These are phyloP conservation scores for Acrocalymma vagum DNA, from an alignment of 2,329 filamentous ascomycete species.

Conservation along the genomic window DNA sequence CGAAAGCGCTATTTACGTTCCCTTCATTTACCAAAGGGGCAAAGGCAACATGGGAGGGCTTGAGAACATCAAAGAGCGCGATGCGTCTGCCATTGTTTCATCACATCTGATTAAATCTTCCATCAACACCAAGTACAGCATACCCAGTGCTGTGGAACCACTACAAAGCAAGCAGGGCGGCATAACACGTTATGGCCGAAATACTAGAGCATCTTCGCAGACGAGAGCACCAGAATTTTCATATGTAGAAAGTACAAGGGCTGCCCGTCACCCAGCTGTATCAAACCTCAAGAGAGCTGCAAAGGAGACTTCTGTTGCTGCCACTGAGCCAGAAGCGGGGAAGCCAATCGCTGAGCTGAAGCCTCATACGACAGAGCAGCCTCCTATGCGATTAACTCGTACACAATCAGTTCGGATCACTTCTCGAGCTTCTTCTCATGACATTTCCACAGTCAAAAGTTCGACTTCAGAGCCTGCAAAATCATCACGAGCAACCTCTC, in stretches of 20 bases:
- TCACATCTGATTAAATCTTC: conserved; percentile 45
- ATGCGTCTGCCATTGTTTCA: conserved; percentile 18
- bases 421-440: conserved; percentile 5
- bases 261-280: conserved; percentile 5
- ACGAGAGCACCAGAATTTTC: conserved; percentile 4
- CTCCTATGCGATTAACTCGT: conserved; percentile 3
- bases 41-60: conserved; percentile 18
- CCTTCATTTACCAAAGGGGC: conserved; percentile 27
- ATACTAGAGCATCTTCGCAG: neutral
- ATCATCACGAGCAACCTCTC: conserved; percentile 4
- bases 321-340: neutral
- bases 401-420: conserved; percentile 1
- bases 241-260: conserved; percentile 5
- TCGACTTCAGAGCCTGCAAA: conserved; percentile 2
- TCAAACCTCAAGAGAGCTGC: conserved; percentile 2
- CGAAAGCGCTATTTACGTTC: conserved; percentile 48
- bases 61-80: conserved; percentile 34
- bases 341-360: conserved; percentile 1
- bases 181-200: neutral
- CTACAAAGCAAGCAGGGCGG: conserved; percentile 3
- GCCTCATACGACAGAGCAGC: conserved; percentile 5
- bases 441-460: neutral
- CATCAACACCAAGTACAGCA: conserved; percentile 24
- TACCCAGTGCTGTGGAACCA: conserved; percentile 24
- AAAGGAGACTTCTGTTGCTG: neutral